Percentiles rank a stretch among this genome's conserved stretches.
These are phyloP conservation scores for Penicillium salamii DNA, from an alignment of 495 filamentous ascomycete species.

Conservation along the genomic window DNA sequence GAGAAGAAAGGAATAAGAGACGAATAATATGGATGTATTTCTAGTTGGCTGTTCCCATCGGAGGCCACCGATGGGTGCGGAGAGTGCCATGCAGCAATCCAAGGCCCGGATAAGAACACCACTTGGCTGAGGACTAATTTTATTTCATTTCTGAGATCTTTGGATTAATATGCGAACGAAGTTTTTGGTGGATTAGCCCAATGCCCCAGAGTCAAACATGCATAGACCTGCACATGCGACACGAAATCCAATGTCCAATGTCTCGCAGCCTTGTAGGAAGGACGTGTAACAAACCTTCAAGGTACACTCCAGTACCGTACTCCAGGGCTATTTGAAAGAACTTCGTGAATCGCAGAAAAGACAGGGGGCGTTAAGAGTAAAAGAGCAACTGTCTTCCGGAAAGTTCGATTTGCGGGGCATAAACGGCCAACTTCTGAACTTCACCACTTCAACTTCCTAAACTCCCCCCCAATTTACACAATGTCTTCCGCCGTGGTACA, in stretches of 20 bases:
- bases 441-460: slow-evolving; percentile 11
- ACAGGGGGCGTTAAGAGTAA: not conserved
- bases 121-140: no score
- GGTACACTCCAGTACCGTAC: no score
- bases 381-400: slow-evolving; percentile 25
- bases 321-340: no score
- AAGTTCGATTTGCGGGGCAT: slow-evolving; percentile 40
- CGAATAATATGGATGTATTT: slow-evolving; percentile 19
- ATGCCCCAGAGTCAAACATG: no score
- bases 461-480: slow-evolving; percentile 3
- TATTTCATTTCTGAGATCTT: no score
- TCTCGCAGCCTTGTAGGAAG: no score
- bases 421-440: slow-evolving; percentile 17
- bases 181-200: no score
- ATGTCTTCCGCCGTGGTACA: slow-evolving; percentile 67
- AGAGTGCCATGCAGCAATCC: slow-evolving; percentile 31
- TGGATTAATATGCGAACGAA: no score
- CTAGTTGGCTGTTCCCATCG: slow-evolving; percentile 31
- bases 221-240: no score
- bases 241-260: no score
- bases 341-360: no score
- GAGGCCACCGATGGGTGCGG: slow-evolving; percentile 43
- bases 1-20: slow-evolving; percentile 1
- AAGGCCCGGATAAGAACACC: slow-evolving; percentile 1
- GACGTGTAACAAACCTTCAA: no score